Base-by-base conservation (phyloP, 495 filamentous ascomycete species). In the Hyaloscypha finlandica region DNA sequence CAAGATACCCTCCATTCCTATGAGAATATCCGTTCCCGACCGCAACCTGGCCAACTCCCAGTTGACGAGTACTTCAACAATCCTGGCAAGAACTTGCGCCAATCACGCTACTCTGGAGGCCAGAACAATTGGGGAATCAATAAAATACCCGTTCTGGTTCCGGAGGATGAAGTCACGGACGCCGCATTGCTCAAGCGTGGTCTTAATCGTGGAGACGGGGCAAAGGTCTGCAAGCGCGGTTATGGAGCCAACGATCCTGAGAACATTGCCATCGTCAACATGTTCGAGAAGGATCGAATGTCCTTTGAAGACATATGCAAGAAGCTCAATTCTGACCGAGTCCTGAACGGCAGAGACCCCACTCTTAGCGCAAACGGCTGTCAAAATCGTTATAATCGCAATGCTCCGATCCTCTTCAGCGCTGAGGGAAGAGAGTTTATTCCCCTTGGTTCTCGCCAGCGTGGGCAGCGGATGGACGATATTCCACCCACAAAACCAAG, bases 161-260 rank as follows among this genome's bases (percentile, higher is more conserved):
- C 20, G 25, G 55, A 60, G n/a, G 35, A 37, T 8, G 52, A 63
- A 19, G 64, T 74, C 6, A 53, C 69, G 19, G 67, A 70, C 51
- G 69, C 69, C 20, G 22, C 64, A 30, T 45, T 71, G 29, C 0
- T 32, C 16, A 74, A 74, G 67, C 66, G 72, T n/a, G 58, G 59
- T 3, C 16, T 71, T 1, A 39, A 33, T 0, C 60, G 65, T 22
- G 58, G 52, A 19, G 30, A 37, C 3, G 54, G 33, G 3, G 59
- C 51, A 3, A 62, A 59, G n/a, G 56, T 71, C 11, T 70, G 59
- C 35, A 55, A 54, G 22, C 58, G 69, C 8, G 65, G 63, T 20
- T 66, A 62, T 30, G 72, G 69, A 20, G 69, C 68, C n/a, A 71
- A 67, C 31, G 70, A 74, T 52, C 72, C 72, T 5, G 72, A 74